Evolutionary conservation across 208 protist species (phyloP).

Genomic region (Leishmania martiniquensis): DNA sequence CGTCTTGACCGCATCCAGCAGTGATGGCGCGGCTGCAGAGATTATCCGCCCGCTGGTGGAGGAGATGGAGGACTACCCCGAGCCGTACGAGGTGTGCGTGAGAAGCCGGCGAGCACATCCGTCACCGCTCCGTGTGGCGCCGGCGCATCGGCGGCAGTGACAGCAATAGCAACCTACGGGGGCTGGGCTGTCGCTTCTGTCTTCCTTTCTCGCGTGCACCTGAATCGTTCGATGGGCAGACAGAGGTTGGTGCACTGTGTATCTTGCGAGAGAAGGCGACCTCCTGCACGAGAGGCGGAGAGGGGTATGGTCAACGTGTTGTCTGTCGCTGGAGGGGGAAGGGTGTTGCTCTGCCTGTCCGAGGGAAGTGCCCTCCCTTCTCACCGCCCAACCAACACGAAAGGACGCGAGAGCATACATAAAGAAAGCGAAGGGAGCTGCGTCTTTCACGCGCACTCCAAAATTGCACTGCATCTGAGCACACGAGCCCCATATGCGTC

Average conservation of each 20-base stretch:
- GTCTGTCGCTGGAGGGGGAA: not conserved
- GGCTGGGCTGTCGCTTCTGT: not conserved
- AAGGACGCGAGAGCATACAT: too few relatives aligned
- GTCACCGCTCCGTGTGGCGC: not conserved
- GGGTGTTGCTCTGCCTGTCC: not conserved
- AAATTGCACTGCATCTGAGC: too few relatives aligned
- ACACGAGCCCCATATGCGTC: too few relatives aligned
- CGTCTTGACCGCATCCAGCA: not conserved
- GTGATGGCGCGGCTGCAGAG: constrained; percentile 20
- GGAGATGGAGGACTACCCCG: constrained; percentile 56
- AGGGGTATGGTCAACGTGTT: not conserved
- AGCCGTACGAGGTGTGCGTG: constrained; percentile 49
- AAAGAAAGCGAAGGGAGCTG: too few relatives aligned
- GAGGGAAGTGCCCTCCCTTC: not conserved
- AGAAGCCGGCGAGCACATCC: constrained; percentile 5
- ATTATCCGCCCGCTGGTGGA: constrained; percentile 68
- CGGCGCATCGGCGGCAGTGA: not conserved
- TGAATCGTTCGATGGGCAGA: too few relatives aligned
- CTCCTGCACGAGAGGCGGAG: not conserved
- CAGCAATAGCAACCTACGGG: not conserved
- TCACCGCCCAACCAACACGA: too few relatives aligned
- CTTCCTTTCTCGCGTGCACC: not conserved
- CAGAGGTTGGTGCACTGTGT: not conserved
- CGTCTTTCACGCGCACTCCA: too few relatives aligned
- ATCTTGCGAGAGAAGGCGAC: not conserved